A percentile compares a stretch with the other conserved stretches of the same genome.
Conservation (phyloP, 768 basidiomycete genomes). For the Amanita inopinata region DNA sequence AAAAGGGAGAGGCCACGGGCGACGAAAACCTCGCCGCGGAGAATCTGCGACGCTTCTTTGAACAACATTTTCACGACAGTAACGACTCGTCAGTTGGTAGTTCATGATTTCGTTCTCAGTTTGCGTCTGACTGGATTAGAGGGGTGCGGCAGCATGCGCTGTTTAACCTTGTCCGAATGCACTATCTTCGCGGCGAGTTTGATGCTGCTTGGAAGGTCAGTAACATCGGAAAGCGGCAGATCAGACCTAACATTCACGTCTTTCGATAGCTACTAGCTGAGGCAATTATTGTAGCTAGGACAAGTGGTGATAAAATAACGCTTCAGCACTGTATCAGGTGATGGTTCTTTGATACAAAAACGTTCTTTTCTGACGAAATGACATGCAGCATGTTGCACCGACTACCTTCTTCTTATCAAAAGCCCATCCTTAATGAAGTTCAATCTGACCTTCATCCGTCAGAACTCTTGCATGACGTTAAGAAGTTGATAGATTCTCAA, state of each 20-base stretch:
- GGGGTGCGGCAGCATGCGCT: slow-evolving; percentile 75
- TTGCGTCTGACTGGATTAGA: slow-evolving; percentile 25
- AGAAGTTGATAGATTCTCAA: slow-evolving; percentile 61
- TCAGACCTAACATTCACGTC: not conserved
- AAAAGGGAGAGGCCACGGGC: slow-evolving; percentile 51
- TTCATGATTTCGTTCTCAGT: not conserved
- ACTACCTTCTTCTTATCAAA: slow-evolving; percentile 42
- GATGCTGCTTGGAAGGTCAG: slow-evolving; percentile 58
- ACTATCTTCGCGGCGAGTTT: slow-evolving; percentile 62
- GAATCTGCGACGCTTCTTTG: slow-evolving; percentile 69
- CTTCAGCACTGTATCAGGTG: slow-evolving; percentile 80
- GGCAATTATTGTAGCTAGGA: slow-evolving; percentile 70
- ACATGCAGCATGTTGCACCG: slow-evolving; percentile 57
- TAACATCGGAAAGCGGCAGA: not conserved
- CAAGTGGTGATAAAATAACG: slow-evolving; percentile 58
- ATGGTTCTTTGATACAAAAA: slow-evolving; percentile 7
- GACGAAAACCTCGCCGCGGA: slow-evolving; percentile 65
- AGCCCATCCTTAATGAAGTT: slow-evolving; percentile 56
- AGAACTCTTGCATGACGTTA: slow-evolving; percentile 69
- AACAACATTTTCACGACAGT: slow-evolving; percentile 74
- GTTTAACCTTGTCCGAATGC: slow-evolving; percentile 68
- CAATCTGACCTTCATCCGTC: slow-evolving; percentile 69
- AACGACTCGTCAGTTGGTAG: slow-evolving; percentile 61
- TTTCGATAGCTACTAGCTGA: slow-evolving; percentile 53
- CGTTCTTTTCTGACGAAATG: no score